A percentile compares a stretch with the other conserved stretches of the same genome.
Conservation (phyloP, 1,284 basidiomycete genomes). For the Leccinum fuscescens region DNA sequence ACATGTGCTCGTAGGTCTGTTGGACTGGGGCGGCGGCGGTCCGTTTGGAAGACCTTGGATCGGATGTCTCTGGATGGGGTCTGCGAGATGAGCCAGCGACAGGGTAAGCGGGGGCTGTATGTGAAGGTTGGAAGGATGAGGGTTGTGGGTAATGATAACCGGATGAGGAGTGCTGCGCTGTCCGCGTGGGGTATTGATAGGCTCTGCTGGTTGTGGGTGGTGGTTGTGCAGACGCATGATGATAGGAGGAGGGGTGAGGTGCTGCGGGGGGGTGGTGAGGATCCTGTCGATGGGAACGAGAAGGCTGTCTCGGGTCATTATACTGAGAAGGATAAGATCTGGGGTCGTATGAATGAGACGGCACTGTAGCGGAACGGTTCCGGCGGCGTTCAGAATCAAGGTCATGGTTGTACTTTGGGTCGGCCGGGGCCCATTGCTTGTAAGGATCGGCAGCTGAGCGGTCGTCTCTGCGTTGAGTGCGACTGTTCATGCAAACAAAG, state of each 20-base stretch:
- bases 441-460: slow-evolving; percentile 24
- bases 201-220: slow-evolving; percentile 30
- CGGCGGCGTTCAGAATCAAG: slow-evolving; percentile 30
- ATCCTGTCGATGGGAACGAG: slow-evolving; percentile 30
- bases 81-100: slow-evolving; percentile 30
- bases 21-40: slow-evolving; percentile 11
- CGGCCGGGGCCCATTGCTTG: slow-evolving; percentile 28
- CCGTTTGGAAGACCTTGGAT: slow-evolving; percentile 23
- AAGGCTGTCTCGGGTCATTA: slow-evolving; percentile 24
- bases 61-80: slow-evolving; percentile 27
- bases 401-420: slow-evolving; percentile 23
- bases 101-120: slow-evolving; percentile 18
- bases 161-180: slow-evolving; percentile 28
- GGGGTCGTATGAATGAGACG: slow-evolving; percentile 24
- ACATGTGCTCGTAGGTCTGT: slow-evolving; percentile 24
- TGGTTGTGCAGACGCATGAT: slow-evolving; percentile 19
- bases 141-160: slow-evolving; percentile 30
- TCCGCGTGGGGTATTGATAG: slow-evolving; percentile 30
- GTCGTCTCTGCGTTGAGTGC: slow-evolving; percentile 32
- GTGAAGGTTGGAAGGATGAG: slow-evolving; percentile 25
- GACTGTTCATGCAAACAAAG: slow-evolving; percentile 30
- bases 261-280: slow-evolving; percentile 21
- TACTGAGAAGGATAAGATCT: slow-evolving; percentile 22
- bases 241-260: slow-evolving; percentile 24
- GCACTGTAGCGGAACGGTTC: slow-evolving; percentile 31